Evolutionary conservation across 805 yeast genomes (phyloP).

Genomic region (Pichia kluyveri): DNA sequence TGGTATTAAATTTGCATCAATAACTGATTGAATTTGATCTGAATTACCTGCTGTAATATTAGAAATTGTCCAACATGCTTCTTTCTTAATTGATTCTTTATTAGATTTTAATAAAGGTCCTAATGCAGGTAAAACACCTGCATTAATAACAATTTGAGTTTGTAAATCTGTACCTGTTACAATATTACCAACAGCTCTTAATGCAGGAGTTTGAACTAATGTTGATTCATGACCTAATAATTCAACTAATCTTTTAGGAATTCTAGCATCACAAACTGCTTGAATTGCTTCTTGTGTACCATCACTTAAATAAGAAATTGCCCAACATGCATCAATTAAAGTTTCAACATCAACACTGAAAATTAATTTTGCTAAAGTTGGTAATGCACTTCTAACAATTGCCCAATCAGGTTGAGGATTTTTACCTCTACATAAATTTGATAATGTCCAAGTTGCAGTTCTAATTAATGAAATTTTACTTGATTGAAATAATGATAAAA

Average conservation of each 20-base stretch:
- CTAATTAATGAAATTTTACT: slow-evolving; percentile 85
- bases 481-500: slow-evolving; percentile 66
- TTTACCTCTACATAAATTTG: slow-evolving; percentile 94
- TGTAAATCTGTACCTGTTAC: slow-evolving; percentile 95
- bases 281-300: slow-evolving; percentile 91
- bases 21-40: slow-evolving; percentile 93
- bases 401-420: slow-evolving; percentile 95
- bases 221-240: slow-evolving; percentile 76
- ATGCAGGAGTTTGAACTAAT: slow-evolving; percentile 90
- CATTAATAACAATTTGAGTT: slow-evolving; percentile 89
- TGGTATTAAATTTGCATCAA: slow-evolving; percentile 89
- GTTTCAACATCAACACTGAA: slow-evolving; percentile 90
- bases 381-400: slow-evolving; percentile 76
- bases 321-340: slow-evolving; percentile 97
- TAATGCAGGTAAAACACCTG: slow-evolving; percentile 83
- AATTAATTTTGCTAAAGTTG: slow-evolving; percentile 83
- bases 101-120: slow-evolving; percentile 71
- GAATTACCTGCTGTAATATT: slow-evolving; percentile 96
- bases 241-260: slow-evolving; percentile 90
- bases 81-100: slow-evolving; percentile 90
- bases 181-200: slow-evolving; percentile 95
- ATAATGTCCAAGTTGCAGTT: slow-evolving; percentile 97
- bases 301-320: slow-evolving; percentile 88
- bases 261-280: slow-evolving; percentile 93
- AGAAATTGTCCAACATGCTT: slow-evolving; percentile 98